Evolutionary conservation across 23 red algal genomes (phyloP), one percentile per base, ranked within the genome.

Genomic region (Cyanidiococcus yangmingshanensis): DNA sequence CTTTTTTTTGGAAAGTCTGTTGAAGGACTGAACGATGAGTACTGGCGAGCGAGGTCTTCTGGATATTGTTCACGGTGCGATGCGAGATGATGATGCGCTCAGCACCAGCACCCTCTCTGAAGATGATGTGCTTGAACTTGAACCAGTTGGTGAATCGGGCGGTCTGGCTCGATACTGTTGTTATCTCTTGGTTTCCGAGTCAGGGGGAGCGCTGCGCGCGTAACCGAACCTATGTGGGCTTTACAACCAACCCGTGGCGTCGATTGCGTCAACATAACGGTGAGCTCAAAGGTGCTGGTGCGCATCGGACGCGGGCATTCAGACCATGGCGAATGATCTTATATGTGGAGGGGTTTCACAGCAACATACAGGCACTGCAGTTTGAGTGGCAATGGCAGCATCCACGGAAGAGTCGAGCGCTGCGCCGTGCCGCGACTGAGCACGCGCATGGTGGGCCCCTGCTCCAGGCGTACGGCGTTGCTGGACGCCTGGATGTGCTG

Each of bases 311-410:
- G 37, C 58, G 74, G 7, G 31, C 57, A 0, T 75, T 83, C 63
- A 63, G 85, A 2, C 94, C 94, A 35, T 98, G 94, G 94, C 57
- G 84, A 21, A 80, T 91, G 75, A 29, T 98, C 3, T 75, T 87
- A 2, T 58, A 89, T 25, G 78, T 98, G 29, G 83, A 91, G 75
- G 94, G 94, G 34, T 98, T 98, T 79, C 34, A 41, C 1, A 68
- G 36, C 26, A 82, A 80, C 37, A 75, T 76, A 35, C 85, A 91
- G 78, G 94, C 80, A 29, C 35, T 98, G 87, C 88, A 91, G 76
- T 98, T 98, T 89, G 94, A 98, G 82, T 98, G 94, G 94, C 84
- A 85, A 67, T 98, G 94, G 94, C 94, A 98, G 76, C 86, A 98
- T 59, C 88, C 94, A 17, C 63, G 32, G 63, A 32, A 71, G 16